Evolutionary conservation across 305 asterid species (phyloP).

Genomic region (Solanum hybrid): DNA sequence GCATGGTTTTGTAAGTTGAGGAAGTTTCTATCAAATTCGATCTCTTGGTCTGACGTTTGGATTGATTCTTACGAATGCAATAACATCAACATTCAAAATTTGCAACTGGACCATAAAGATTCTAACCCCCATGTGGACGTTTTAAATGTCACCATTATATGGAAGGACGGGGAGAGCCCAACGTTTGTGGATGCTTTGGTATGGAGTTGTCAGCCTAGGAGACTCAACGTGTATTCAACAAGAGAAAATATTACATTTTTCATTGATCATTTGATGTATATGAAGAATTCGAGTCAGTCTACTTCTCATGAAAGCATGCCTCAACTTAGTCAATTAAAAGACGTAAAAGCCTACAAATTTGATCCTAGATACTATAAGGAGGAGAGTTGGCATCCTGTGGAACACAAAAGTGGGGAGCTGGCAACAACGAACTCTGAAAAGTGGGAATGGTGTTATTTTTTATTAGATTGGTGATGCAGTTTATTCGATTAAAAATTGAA

Average conservation of each 20-base stretch:
- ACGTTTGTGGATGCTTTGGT: not conserved
- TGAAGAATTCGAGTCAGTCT: not conserved
- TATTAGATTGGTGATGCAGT: not conserved
- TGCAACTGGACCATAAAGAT: not conserved
- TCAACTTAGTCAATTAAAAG: not conserved
- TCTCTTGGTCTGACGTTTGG: not conserved
- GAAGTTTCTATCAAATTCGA: not conserved
- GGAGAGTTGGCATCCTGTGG: not conserved
- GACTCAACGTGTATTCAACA: not conserved
- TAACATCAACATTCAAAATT: not conserved
- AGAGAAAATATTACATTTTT: not conserved
- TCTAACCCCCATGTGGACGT: not conserved
- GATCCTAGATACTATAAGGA: too few relatives aligned
- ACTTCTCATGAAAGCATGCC: not conserved
- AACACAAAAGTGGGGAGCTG: not conserved
- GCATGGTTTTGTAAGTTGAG: not conserved
- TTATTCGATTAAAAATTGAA: too few relatives aligned
- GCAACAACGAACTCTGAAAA: not conserved
- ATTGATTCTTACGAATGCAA: not conserved
- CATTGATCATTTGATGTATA: not conserved
- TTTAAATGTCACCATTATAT: not conserved
- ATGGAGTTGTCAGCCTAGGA: not conserved
- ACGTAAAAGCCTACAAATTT: not conserved
- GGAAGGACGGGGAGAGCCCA: not conserved
- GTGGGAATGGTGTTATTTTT: not conserved